Evolutionary conservation across 2,329 filamentous ascomycete genomes (phyloP).

Genomic region (Rachicladosporium sp.): DNA sequence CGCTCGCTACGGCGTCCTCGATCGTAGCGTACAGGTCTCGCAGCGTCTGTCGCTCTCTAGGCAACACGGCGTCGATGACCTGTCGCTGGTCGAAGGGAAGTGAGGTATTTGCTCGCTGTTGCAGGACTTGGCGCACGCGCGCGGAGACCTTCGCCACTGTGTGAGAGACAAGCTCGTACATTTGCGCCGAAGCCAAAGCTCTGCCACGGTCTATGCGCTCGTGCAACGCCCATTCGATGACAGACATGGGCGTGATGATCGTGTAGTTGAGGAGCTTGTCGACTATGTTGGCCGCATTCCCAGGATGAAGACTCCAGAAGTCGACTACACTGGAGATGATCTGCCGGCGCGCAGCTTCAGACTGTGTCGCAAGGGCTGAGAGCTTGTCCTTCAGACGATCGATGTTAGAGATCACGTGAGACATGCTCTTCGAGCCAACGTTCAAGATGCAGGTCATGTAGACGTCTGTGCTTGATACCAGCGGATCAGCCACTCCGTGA

Average conservation of each 20-base stretch:
- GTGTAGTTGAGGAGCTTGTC: slow-evolving; percentile 97
- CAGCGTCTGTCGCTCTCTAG: slow-evolving; percentile 60
- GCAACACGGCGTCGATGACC: slow-evolving; percentile 53
- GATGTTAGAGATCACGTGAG: slow-evolving; percentile 88
- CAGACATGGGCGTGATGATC: slow-evolving; percentile 72
- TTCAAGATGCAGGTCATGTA: slow-evolving; percentile 90
- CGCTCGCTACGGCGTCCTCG: slow-evolving; percentile 61
- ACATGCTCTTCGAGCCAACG: slow-evolving; percentile 89
- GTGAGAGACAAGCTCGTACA: slow-evolving; percentile 81
- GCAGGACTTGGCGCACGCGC: slow-evolving; percentile 69
- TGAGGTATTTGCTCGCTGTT: slow-evolving; percentile 46
- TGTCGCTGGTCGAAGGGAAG: slow-evolving; percentile 45
- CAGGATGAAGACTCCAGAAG: slow-evolving; percentile 89
- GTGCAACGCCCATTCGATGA: slow-evolving; percentile 80
- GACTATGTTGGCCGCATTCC: slow-evolving; percentile 80
- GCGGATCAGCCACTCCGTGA: slow-evolving; percentile 56
- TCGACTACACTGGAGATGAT: slow-evolving; percentile 82
- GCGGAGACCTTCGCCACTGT: slow-evolving; percentile 85
- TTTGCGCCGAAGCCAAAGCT: slow-evolving; percentile 58
- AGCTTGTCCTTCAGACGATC: slow-evolving; percentile 88
- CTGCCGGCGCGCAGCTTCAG: slow-evolving; percentile 66
- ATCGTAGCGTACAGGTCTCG: slow-evolving; percentile 68
- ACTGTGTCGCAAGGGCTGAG: slow-evolving; percentile 62
- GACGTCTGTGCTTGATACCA: slow-evolving; percentile 80
- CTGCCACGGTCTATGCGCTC: slow-evolving; percentile 42